A percentile compares a stretch with the other conserved stretches of the same genome.
These are phyloP conservation scores for Hygrophorus russula DNA, from an alignment of 768 basidiomycete genomes.

Conservation along the genomic window DNA sequence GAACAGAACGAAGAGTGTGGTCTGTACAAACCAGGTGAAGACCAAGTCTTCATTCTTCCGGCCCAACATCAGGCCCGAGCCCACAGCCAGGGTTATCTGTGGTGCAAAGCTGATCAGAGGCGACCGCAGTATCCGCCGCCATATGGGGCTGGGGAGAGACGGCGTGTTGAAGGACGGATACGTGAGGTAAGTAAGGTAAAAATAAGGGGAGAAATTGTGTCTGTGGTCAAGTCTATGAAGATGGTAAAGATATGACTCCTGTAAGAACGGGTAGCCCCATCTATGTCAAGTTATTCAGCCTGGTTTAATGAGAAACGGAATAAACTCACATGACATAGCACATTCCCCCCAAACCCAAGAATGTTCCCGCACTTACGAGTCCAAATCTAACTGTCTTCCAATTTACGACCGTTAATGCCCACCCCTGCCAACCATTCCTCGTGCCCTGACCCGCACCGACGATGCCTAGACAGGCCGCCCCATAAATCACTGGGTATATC, in stretches of 20 bases:
- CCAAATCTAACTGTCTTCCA: slow-evolving; percentile 50
- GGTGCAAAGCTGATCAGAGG: slow-evolving; percentile 77
- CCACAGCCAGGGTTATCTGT: slow-evolving; percentile 64
- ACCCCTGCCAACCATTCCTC: slow-evolving; percentile 15
- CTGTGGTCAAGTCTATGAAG: slow-evolving; percentile 86
- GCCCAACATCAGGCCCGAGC: slow-evolving; percentile 66
- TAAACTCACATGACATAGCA: slow-evolving; percentile 70
- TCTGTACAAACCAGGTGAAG: slow-evolving; percentile 89
- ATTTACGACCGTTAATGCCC: slow-evolving; percentile 34
- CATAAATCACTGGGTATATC: slow-evolving; percentile 92
- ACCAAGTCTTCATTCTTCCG: slow-evolving; percentile 46
- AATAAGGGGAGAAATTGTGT: slow-evolving; percentile 98
- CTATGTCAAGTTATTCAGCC: slow-evolving; percentile 30
- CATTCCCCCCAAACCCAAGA: slow-evolving; percentile 43
- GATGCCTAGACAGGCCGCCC: slow-evolving; percentile 59
- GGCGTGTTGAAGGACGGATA: slow-evolving; percentile 36
- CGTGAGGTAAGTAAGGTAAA: slow-evolving; percentile 87
- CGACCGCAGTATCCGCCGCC: slow-evolving; percentile 44
- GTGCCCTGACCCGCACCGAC: slow-evolving; percentile 18
- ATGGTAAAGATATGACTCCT: slow-evolving; percentile 92
- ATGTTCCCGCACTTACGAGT: slow-evolving; percentile 56
- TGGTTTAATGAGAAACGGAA: slow-evolving; percentile 4
- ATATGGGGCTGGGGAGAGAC: slow-evolving; percentile 17
- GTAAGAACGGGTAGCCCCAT: slow-evolving; percentile 89
- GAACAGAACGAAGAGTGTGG: slow-evolving; percentile 83